Evolutionary conservation across 164 flowering plant species (phyloP), one percentile per base, ranked within the genome.

Genomic region (Malania oleifera): DNA sequence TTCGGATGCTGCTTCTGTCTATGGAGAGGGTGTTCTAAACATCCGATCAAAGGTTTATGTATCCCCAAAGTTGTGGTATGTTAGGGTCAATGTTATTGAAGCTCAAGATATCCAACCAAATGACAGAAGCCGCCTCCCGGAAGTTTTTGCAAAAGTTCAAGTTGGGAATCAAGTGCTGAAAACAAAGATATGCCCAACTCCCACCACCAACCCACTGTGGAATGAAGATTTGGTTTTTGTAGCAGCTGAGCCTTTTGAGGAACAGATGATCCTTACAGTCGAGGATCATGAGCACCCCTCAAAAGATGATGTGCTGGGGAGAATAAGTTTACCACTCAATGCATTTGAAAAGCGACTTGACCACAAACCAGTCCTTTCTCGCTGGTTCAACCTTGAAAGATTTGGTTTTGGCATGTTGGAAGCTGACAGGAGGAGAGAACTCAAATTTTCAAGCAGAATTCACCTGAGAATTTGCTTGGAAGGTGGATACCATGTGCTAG

Each of bases 401-500:
- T 73, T 44, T 59, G 80, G 75, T 7, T 70, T 77, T 52, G 79
- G 71, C 41, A 49, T 43, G 7, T 39, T 69, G 54, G 77, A 73
- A 56, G 70, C 62, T 41, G 78, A 77, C 59, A 63, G 55, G 70
- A 71, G 74, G 61, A 74, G 62, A 24, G 81, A 77, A 61, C 70
- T 64, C 38, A 68, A 70, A 45, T 77, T 77, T 43, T 60, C 82
- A 17, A 73, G 73, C 46, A 67, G 75, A 38, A 38, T 77, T 62
- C 82, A 77, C 60, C 61, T 77, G 4, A 67, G 82, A 60, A 73
- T 65, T 26, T 77, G 75, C 55, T 72, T 77, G 5, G 79, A 77
- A 53, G 82, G 82, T 28, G 82, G 75, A 13, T 77, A 77, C 43
- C 82, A 77, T 63, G 79, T 77, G 1, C 60, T 77, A 11, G 82